phyloP scores from a whole-genome alignment of 2,329 filamentous ascomycete genomes.

The Fusarium continuum region DNA sequence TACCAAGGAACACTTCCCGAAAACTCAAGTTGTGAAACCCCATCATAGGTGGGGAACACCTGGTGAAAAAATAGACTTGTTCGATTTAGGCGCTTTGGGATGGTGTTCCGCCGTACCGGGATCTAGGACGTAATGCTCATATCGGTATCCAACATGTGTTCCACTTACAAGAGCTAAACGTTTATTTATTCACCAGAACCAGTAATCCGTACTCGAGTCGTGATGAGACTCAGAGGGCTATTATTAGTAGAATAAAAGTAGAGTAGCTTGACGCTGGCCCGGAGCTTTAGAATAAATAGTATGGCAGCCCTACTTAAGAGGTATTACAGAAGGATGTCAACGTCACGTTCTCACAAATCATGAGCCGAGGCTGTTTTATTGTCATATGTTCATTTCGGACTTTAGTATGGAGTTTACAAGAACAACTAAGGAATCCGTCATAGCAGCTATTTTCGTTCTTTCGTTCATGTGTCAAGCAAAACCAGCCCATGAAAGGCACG shows the following conservation, averaged over 20 bases:
- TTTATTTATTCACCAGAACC: background rate
- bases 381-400: background rate
- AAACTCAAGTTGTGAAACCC: constrained; percentile 11
- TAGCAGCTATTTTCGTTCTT: background rate
- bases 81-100: background rate
- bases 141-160: background rate
- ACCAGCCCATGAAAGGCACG: background rate
- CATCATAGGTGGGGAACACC: background rate
- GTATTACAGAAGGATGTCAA: too few relatives aligned
- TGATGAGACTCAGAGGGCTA: too few relatives aligned
- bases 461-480: background rate
- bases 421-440: background rate
- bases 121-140: background rate
- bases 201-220: too few relatives aligned
- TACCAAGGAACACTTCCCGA: constrained; percentile 15
- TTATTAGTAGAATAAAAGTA: too few relatives aligned
- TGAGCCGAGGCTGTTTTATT: background rate
- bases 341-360: background rate
- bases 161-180: constrained; percentile 1
- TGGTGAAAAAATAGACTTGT: background rate
- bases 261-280: too few relatives aligned
- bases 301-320: too few relatives aligned
- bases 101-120: background rate
- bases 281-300: too few relatives aligned
- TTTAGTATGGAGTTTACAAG: background rate